Evolutionary conservation across 1,284 basidiomycete genomes (phyloP).

Genomic region (Clitocybe nebularis): DNA sequence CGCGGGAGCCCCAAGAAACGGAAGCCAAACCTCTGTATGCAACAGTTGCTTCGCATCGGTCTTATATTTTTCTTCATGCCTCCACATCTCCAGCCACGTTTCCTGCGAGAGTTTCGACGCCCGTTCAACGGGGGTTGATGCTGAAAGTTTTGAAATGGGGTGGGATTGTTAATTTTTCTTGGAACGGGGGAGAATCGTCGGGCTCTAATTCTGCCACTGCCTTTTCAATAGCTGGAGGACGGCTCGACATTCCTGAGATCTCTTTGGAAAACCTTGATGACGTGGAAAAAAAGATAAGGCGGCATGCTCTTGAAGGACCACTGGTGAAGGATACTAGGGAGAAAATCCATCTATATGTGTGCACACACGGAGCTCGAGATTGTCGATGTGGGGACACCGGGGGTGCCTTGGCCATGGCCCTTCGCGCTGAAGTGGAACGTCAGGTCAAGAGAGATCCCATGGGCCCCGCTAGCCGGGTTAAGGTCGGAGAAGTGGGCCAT

Average conservation of each 20-base stretch:
- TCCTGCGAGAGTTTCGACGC: conserved; percentile 45
- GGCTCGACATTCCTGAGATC: conserved; percentile 45
- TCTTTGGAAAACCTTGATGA: conserved; percentile 45
- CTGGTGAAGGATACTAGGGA: conserved; percentile 18
- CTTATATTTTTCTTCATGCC: conserved; percentile 56
- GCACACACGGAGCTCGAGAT: conserved; percentile 68
- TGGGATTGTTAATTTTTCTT: conserved; percentile 59
- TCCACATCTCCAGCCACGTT: conserved; percentile 44
- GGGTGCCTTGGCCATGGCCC: conserved; percentile 38
- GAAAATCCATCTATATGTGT: conserved; percentile 61
- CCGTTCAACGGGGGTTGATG: conserved; percentile 49
- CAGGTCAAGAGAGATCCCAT: conserved; percentile 23
- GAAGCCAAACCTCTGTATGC: conserved; percentile 25
- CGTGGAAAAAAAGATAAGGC: conserved; percentile 34
- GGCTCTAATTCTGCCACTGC: conserved; percentile 36
- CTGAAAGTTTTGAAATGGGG: conserved; percentile 41
- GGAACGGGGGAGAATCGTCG: conserved; percentile 29
- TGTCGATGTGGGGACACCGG: conserved; percentile 75
- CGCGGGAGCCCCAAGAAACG: no score
- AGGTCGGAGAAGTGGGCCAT: conserved; percentile 69
- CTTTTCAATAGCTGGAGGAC: conserved; percentile 43
- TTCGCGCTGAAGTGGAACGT: conserved; percentile 38
- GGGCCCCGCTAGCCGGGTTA: conserved; percentile 27
- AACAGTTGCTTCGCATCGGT: conserved; percentile 48
- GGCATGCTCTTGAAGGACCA: conserved; percentile 30